Percentiles rank a stretch among this genome's conserved stretches.
Evolutionary conservation across 805 yeast species (phyloP).

Genomic region (Wickerhamiella parazyma): DNA sequence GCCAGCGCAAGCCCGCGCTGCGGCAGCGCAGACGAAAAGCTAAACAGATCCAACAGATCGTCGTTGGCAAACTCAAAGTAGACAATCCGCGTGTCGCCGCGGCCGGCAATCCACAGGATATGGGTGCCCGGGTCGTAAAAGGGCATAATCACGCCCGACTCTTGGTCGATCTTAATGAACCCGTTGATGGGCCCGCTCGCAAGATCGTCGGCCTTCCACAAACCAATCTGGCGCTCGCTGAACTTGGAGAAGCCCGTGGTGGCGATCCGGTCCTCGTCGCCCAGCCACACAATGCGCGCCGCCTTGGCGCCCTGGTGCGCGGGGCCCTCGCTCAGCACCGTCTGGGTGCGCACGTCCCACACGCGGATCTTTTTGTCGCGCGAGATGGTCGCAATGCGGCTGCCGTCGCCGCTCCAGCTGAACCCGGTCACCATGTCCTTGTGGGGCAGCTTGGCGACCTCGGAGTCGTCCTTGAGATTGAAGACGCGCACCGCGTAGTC

Average conservation of each 20-base stretch:
- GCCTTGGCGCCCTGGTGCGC: conserved; percentile 92
- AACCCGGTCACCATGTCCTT: conserved; percentile 88
- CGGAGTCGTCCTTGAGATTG: conserved; percentile 68
- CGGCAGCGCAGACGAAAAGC: conserved; percentile 76
- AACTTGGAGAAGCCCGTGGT: conserved; percentile 91
- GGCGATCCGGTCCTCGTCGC: conserved; percentile 66
- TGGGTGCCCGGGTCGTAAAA: conserved; percentile 70
- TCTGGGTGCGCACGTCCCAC: conserved; percentile 76
- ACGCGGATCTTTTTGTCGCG: conserved; percentile 83
- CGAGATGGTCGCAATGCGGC: conserved; percentile 71
- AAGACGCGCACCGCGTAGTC: conserved; percentile 88
- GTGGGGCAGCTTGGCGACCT: conserved; percentile 61
- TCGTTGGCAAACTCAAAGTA: conserved; percentile 84
- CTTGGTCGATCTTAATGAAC: conserved; percentile 70
- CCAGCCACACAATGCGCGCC: conserved; percentile 80
- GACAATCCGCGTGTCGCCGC: conserved; percentile 95
- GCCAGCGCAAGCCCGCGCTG: conserved; percentile 92
- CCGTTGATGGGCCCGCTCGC: conserved; percentile 81
- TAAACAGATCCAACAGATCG: conserved; percentile 70
- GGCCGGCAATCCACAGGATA: conserved; percentile 82
- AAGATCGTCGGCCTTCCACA: conserved; percentile 75
- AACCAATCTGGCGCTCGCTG: conserved; percentile 88
- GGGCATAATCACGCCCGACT: conserved; percentile 91
- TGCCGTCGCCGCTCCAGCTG: conserved; percentile 81
- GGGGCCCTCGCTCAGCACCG: conserved; percentile 65